Conservation (phyloP, 495 filamentous ascomycete species). For the Stereocaulon alpinum region DNA sequence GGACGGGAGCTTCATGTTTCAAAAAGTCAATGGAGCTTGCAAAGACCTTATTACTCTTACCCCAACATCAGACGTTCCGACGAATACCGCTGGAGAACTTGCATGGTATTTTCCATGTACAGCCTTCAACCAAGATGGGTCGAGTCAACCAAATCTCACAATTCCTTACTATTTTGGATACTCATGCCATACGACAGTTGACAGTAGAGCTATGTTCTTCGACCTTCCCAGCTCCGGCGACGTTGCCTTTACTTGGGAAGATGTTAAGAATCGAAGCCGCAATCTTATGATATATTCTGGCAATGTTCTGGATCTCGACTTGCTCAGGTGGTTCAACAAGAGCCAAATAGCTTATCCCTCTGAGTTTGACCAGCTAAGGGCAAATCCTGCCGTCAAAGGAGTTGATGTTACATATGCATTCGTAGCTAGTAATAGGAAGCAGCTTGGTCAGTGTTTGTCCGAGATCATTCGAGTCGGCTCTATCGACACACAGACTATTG, state of each 20-base stretch:
- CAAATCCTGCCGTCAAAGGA: conserved; percentile 67
- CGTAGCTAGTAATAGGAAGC: conserved; percentile 64
- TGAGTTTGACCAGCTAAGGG: conserved; percentile 67
- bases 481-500: conserved; percentile 91
- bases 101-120: conserved; percentile 97
- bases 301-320: conserved; percentile 83
- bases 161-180: conserved; percentile 69
- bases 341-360: conserved; percentile 66
- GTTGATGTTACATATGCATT: conserved; percentile 84
- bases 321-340: conserved; percentile 83
- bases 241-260: conserved; percentile 94
- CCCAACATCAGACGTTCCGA: conserved; percentile 65
- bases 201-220: conserved; percentile 69
- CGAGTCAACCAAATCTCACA: conserved; percentile 61
- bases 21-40: conserved; percentile 98
- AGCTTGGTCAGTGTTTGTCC: conserved; percentile 70
- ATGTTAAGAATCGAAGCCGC: conserved; percentile 76
- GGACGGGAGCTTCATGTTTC: conserved; percentile 95
- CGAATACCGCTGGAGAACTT: conserved; percentile 58
- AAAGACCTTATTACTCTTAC: conserved; percentile 76
- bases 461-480: conserved; percentile 93
- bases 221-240: conserved; percentile 47
- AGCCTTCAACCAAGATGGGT: conserved; percentile 89
- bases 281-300: conserved; percentile 92
- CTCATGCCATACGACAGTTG: conserved; percentile 70